Percentiles rank a stretch among this genome's conserved stretches.
phyloP scores from a whole-genome alignment of 805 yeast genomes.

The Kuraishia floccosa region DNA sequence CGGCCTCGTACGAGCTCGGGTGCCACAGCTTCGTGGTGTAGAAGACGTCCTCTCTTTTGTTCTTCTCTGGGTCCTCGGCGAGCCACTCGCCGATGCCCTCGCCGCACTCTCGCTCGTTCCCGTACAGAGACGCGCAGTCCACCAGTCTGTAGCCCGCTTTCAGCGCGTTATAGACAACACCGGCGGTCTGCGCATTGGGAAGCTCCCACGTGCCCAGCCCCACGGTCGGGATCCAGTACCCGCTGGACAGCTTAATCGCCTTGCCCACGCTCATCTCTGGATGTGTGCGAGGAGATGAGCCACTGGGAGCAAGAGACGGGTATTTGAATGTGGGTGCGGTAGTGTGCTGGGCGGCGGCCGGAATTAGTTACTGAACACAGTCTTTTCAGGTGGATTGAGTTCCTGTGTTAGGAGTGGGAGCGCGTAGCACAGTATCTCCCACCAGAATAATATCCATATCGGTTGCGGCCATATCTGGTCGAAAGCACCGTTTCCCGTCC shows the following conservation, averaged over 20 bases:
- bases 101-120: slow-evolving; percentile 37
- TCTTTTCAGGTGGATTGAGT: no score
- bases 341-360: no score
- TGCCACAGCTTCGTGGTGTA: slow-evolving; percentile 74
- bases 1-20: slow-evolving; percentile 46
- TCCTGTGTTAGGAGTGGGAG: no score
- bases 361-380: no score
- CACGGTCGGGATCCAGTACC: slow-evolving; percentile 34
- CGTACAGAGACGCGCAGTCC: slow-evolving; percentile 37
- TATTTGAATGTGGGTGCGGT: no score
- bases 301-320: no score
- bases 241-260: slow-evolving; percentile 43
- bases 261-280: no score
- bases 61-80: slow-evolving; percentile 19
- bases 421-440: no score
- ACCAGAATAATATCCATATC: no score
- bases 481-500: no score
- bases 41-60: slow-evolving; percentile 38
- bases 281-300: no score
- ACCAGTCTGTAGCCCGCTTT: slow-evolving; percentile 32
- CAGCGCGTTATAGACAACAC: slow-evolving; percentile 30
- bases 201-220: slow-evolving; percentile 41
- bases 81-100: slow-evolving; percentile 32
- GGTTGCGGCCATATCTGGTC: no score
- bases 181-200: slow-evolving; percentile 19